Evolutionary conservation across 164 flowering plant genomes (phyloP).

Genomic region (Macadamia tetraphylla): DNA sequence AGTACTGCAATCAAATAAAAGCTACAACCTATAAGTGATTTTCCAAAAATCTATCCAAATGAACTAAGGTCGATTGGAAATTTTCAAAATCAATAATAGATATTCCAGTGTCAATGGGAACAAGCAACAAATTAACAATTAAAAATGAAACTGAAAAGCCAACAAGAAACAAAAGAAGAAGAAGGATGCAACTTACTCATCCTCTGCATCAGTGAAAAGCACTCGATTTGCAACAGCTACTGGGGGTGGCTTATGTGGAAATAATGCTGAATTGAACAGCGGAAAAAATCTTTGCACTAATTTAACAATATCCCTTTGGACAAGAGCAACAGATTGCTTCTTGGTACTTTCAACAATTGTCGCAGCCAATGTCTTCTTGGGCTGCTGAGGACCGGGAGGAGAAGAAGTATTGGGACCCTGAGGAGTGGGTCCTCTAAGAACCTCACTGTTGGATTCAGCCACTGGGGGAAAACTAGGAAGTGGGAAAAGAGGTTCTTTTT

Average conservation of each 20-base stretch:
- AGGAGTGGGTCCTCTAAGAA: slow-evolving; percentile 11
- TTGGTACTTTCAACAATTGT: slow-evolving; percentile 75
- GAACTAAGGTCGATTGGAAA: not conserved
- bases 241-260: slow-evolving; percentile 93
- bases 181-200: slow-evolving; percentile 72
- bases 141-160: not conserved
- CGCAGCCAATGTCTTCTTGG: slow-evolving; percentile 82
- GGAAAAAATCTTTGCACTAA: slow-evolving; percentile 63
- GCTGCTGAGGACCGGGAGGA: slow-evolving; percentile 29
- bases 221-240: slow-evolving; percentile 59
- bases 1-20: too few species aligned
- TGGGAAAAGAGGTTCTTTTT: slow-evolving; percentile 73
- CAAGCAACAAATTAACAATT: not conserved
- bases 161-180: not conserved
- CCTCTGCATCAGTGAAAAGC: slow-evolving; percentile 94
- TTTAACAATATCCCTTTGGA: slow-evolving; percentile 62
- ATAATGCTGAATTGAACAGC: slow-evolving; percentile 80
- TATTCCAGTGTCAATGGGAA: not conserved
- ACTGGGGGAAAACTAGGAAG: slow-evolving; percentile 24
- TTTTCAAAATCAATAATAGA: not conserved
- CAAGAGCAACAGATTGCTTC: slow-evolving; percentile 80
- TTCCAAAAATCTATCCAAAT: not conserved
- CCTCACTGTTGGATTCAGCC: slow-evolving; percentile 27
- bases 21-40: too few species aligned
- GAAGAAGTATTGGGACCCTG: slow-evolving; percentile 18